phyloP scores from a whole-genome alignment of 257 asterid genomes.

The Thymus mandschuricus region DNA sequence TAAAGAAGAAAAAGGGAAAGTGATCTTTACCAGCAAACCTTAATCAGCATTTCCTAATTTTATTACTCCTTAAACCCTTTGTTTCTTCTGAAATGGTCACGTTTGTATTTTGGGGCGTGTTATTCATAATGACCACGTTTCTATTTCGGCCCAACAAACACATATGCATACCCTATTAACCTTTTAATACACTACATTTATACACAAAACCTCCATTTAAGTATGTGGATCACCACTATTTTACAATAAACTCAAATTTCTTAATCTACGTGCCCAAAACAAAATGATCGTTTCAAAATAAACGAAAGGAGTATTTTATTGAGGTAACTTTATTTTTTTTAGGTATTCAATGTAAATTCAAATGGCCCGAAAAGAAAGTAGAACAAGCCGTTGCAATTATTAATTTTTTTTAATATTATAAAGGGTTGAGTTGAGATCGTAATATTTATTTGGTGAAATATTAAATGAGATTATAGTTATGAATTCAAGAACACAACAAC shows the following conservation, averaged over 20 bases:
- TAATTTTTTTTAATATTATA: background rate
- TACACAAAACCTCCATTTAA: too few relatives aligned
- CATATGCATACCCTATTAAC: too few relatives aligned
- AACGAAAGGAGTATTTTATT: background rate
- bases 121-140: too few relatives aligned
- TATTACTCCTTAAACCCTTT: background rate
- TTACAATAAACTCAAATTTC: too few relatives aligned
- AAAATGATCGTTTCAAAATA: too few relatives aligned
- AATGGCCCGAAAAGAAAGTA: background rate
- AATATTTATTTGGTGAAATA: constrained; percentile 2
- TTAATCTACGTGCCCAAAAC: too few relatives aligned
- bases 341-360: background rate
- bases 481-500: constrained; percentile 7
- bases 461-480: background rate
- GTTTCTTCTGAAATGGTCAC: too few relatives aligned
- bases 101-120: too few relatives aligned
- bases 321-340: background rate
- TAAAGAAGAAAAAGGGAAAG: background rate
- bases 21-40: background rate
- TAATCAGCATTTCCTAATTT: background rate
- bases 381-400: background rate
- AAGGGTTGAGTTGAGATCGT: background rate
- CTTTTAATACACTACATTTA: too few relatives aligned
- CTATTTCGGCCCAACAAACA: too few relatives aligned
- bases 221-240: too few relatives aligned